Evolutionary conservation across 495 filamentous ascomycete genomes (phyloP).

Genomic region (Talaromyces stipitatus): DNA sequence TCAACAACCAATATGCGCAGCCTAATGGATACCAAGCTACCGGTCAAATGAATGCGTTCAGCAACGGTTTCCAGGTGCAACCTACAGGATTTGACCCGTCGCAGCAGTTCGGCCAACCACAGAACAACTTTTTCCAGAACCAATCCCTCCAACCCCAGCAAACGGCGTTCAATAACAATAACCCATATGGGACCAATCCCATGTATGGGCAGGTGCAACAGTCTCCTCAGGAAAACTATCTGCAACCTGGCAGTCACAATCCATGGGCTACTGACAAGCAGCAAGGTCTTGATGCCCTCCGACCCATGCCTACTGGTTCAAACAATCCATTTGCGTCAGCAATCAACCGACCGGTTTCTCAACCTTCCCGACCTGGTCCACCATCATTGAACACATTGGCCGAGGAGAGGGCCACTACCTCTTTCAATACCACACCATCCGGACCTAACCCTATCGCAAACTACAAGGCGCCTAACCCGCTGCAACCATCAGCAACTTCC

Average conservation of each 20-base stretch:
- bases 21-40: constrained; percentile 57
- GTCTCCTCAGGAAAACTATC: constrained; percentile 48
- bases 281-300: constrained; percentile 34
- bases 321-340: constrained; percentile 97
- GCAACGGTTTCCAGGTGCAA: constrained; percentile 57
- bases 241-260: constrained; percentile 76
- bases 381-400: constrained; percentile 60
- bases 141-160: constrained; percentile 61
- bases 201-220: constrained; percentile 38
- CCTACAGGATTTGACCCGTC: constrained; percentile 55
- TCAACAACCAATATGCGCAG: constrained; percentile 79
- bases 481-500: constrained; percentile 28
- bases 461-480: constrained; percentile 40
- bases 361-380: constrained; percentile 46
- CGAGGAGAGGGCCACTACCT: constrained; percentile 59
- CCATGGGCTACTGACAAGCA: constrained; percentile 49
- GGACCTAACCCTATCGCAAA: constrained; percentile 44
- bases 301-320: constrained; percentile 68
- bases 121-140: constrained; percentile 44
- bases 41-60: constrained; percentile 60
- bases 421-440: constrained; percentile 31
- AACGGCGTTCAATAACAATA: constrained; percentile 60
- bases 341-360: constrained; percentile 44
- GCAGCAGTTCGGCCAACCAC: constrained; percentile 36
- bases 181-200: constrained; percentile 57